Conservation (phyloP, 108 stramenopile species). For the Mayamaea pseudoterrestris region DNA sequence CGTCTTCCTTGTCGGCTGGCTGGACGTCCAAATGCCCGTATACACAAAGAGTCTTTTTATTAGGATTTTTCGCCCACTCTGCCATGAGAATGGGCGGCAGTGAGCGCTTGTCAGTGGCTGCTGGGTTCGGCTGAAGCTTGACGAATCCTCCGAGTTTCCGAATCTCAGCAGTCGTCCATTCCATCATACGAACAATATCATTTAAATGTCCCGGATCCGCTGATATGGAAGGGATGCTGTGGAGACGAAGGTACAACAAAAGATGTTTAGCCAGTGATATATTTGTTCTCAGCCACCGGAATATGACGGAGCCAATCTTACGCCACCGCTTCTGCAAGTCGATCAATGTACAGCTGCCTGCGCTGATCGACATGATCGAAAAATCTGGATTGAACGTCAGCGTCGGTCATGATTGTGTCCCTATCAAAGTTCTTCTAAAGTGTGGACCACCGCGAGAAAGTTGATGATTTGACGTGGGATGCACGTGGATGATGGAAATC, state of each 20-base stretch:
- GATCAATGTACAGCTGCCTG: constrained; percentile 18
- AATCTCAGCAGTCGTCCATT: constrained; percentile 50
- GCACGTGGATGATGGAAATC: too few relatives aligned
- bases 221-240: constrained; percentile 63
- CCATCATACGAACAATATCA: constrained; percentile 63
- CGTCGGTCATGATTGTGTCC: constrained; percentile 7
- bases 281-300: too few relatives aligned
- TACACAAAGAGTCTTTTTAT: constrained; percentile 70
- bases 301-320: constrained; percentile 2
- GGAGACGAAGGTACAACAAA: background rate
- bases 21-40: constrained; percentile 75
- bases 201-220: constrained; percentile 50
- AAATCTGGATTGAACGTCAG: constrained; percentile 15
- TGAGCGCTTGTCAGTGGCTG: constrained; percentile 24
- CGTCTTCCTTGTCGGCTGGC: constrained; percentile 58
- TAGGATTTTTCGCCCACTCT: constrained; percentile 32
- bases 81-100: constrained; percentile 60
- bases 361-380: constrained; percentile 32
- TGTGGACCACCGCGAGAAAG: too few relatives aligned
- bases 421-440: too few relatives aligned
- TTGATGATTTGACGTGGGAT: too few relatives aligned
- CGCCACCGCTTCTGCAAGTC: constrained; percentile 32
- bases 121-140: constrained; percentile 44
- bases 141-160: constrained; percentile 38
- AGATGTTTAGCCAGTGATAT: background rate